A percentile compares a stretch with the other conserved stretches of the same genome.
Conservation (phyloP, 2,329 filamentous ascomycete genomes). For the Madurella mycetomatis region DNA sequence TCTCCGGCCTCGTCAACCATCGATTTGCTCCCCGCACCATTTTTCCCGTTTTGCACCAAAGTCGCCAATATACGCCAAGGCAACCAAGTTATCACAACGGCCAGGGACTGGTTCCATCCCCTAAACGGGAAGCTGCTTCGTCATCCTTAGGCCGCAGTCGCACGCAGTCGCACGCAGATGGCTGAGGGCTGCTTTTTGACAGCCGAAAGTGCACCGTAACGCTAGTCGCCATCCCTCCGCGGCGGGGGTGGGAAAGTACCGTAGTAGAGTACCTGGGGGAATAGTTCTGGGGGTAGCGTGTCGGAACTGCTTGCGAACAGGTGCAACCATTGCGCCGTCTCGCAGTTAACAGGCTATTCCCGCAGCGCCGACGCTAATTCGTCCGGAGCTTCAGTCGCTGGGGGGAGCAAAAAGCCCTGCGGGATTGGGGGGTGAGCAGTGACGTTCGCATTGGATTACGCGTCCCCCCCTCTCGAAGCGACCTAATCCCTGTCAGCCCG, state of each 20-base stretch:
- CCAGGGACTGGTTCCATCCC: slow-evolving; percentile 13
- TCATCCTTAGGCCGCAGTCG: slow-evolving; percentile 29
- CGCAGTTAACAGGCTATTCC: slow-evolving; percentile 23
- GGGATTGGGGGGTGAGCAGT: slow-evolving; percentile 4
- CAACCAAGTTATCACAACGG: slow-evolving; percentile 7
- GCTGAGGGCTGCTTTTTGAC: background rate
- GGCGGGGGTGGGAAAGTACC: no score
- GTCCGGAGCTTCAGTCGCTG: background rate
- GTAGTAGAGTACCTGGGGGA: background rate
- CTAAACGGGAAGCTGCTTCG: slow-evolving; percentile 25
- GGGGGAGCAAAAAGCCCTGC: background rate
- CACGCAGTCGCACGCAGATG: slow-evolving; percentile 17
- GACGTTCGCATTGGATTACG: slow-evolving; percentile 28
- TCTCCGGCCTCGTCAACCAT: background rate
- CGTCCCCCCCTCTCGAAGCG: slow-evolving; percentile 32
- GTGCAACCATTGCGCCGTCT: slow-evolving; percentile 15
- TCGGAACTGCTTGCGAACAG: background rate
- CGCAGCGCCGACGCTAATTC: slow-evolving; percentile 14
- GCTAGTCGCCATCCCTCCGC: background rate
- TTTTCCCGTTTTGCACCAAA: slow-evolving; percentile 8
- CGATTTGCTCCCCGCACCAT: background rate
- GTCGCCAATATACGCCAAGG: slow-evolving; percentile 3
- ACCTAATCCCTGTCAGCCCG: slow-evolving; percentile 25
- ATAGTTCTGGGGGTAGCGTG: slow-evolving; percentile 1
- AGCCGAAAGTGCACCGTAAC: background rate